Base-by-base conservation (phyloP, 164 flowering plant species). In the Warburgia ugandensis region DNA sequence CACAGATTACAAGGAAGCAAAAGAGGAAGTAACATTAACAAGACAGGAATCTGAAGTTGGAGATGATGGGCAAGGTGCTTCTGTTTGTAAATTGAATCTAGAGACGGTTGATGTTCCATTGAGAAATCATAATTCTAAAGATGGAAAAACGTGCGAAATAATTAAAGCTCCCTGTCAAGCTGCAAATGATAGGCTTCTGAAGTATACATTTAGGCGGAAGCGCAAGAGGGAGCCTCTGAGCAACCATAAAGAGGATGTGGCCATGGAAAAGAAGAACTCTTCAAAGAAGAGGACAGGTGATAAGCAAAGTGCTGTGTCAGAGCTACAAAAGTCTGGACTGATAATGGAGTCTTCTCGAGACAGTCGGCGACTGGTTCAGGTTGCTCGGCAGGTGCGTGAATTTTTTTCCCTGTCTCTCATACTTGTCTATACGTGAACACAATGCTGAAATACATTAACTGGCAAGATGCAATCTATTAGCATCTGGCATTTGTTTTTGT, bases 331-430 rank as follows among this genome's bases (percentile, higher is more conserved):
- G 29, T 54, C 75, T 37, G 60, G 60, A 63, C 57, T 55, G 53
- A 63, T 59, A 22, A 38, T 53, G 36, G 86, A 79, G 51, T 76
- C 98, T 45, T 63, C 87, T 50, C 68, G 80, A 50, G 84, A 76
- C 50, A 74, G 68, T 68, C 66, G 80, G 48, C 75, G 81, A 36
- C 36, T 84, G 30, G 83, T 69, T 17, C 91, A 79, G 69, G 89
- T 84, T 71, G 96, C 96, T 61, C 80, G 76, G 44, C 90, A 91
- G 98, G 98, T 91, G 66, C 36, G 90, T 80, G 51, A 53, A 33
- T n/a, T 33, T 19, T 53, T 23, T 33, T 17, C 21, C 17, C 28
- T 37, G 29, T 33, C 17, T 9, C 38, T 30, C 19, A 27, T 9
- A 12, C 32, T 46, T 35, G 5, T 21, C 9, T 43, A 26, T 29